Conservation (phyloP, 768 basidiomycete genomes). For the Suillus lakei region DNA sequence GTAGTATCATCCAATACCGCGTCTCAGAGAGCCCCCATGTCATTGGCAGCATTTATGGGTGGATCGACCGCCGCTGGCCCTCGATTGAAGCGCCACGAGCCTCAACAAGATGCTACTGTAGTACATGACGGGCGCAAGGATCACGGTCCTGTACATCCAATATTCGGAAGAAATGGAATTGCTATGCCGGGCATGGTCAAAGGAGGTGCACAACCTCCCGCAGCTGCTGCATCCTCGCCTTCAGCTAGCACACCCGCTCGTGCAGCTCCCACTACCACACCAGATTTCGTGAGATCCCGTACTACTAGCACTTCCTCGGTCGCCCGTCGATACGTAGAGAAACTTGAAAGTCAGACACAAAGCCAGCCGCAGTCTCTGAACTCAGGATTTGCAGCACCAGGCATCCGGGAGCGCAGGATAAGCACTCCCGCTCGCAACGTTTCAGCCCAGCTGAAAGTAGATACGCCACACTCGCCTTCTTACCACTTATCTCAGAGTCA, state of each 20-base stretch:
- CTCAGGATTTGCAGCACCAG: conserved; percentile 26
- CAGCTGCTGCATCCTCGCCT: conserved; percentile 11
- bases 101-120: conserved; percentile 70
- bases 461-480: conserved; percentile 19
- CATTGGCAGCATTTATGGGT: conserved; percentile 83
- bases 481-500: conserved; percentile 27
- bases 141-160: conserved; percentile 64
- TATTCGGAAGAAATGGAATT: conserved; percentile 76
- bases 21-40: conserved; percentile 52
- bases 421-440: conserved; percentile 46
- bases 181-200: conserved; percentile 75
- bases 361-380: conserved; percentile 39
- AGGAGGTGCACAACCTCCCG: conserved; percentile 10
- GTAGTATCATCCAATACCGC: conserved; percentile 24
- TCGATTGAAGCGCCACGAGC: conserved; percentile 70
- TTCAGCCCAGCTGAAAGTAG: conserved; percentile 22
- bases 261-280: conserved; percentile 12
- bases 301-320: conserved; percentile 41
- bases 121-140: conserved; percentile 66
- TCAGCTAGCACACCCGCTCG: conserved; percentile 3
- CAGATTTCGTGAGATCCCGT: conserved; percentile 30
- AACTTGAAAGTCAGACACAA: conserved; percentile 42
- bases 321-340: conserved; percentile 40
- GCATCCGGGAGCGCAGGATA: conserved; percentile 52
- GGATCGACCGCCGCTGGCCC: conserved; percentile 72